Base-by-base conservation (phyloP, 225 moss, liverwort and hornwort species). In the Antitrichia curtipendula region DNA sequence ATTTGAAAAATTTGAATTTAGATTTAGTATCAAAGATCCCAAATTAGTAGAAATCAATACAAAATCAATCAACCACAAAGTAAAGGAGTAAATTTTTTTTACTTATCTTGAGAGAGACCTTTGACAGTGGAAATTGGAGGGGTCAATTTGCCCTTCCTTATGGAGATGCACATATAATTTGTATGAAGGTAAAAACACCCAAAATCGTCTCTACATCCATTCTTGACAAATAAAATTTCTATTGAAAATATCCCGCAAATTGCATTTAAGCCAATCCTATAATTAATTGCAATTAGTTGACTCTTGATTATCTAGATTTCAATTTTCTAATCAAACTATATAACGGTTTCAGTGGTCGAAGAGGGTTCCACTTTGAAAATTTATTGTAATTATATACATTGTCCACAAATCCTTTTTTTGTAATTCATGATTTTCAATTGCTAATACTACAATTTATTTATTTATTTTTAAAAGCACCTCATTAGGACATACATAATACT, bases 271-370 rank as follows among this genome's bases (percentile, higher is more conserved):
- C 41, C 41, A 41, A 25, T 41, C 0, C 25, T 5, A 8, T 41
- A 15, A 3, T 41, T 25, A 14, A 3, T 70, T 70, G 70, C 5
- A 25, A 25, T 41, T 70, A 0, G 8, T 25, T 4, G 0, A 25
- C 5, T 41, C 0, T 25, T 25, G 5, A 25, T 70, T 27, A 41
- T 0, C 3, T 41, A 41, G 3, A 27, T 16, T 27, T 70, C 1
- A 16, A 2, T 41, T 70, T 70, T 24, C 38, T 13, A 13, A 69
- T n/a, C n/a, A n/a, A n/a, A 66, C 7, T n/a, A 38, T 4, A 13
- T 13, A 23, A 40, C 3, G 4, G 0, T 41, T 40, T 40, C 7
- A 69, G 0, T 7, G 7, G 8, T 24, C 40, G 14, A 8, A 4
- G 4, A 2, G 4, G 8, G 3, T 24, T 69, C 23, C 5, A 24